phyloP scores from a whole-genome alignment of 352 stramenopile genomes.

The Blastocystis sp. region DNA sequence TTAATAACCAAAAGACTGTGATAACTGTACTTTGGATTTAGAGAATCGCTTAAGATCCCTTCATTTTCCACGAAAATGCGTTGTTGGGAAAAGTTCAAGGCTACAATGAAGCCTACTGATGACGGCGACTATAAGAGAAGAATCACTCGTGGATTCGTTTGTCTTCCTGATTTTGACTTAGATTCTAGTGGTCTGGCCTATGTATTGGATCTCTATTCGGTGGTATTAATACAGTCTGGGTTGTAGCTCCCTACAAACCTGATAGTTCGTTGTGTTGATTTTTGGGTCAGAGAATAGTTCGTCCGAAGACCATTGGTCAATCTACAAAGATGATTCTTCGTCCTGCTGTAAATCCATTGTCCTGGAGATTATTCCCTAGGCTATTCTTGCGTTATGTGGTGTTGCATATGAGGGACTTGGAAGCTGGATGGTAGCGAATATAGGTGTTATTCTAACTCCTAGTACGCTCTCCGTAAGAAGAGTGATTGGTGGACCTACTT shows the following conservation, averaged over 20 bases:
- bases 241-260: neutral
- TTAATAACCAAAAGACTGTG: neutral
- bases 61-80: neutral
- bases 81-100: slow-evolving; percentile 44
- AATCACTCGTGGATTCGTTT: slow-evolving; percentile 38
- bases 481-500: slow-evolving; percentile 49
- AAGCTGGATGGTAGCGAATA: neutral
- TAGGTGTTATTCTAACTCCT: neutral
- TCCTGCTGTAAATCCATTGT: neutral
- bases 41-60: neutral
- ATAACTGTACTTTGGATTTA: neutral
- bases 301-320: neutral
- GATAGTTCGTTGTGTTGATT: neutral
- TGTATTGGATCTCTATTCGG: slow-evolving; percentile 13
- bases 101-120: slow-evolving; percentile 43
- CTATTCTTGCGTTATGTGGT: neutral
- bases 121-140: slow-evolving; percentile 29
- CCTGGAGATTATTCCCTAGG: neutral
- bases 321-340: slow-evolving; percentile 33
- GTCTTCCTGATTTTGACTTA: neutral
- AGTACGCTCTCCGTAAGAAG: slow-evolving; percentile 24
- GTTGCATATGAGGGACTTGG: slow-evolving; percentile 11
- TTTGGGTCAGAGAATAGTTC: neutral
- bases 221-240: slow-evolving; percentile 27
- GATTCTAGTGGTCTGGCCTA: slow-evolving; percentile 8